These are phyloP conservation scores for Drosera spatulata DNA, from an alignment of 179 eudicot genomes.

Conservation along the genomic window DNA sequence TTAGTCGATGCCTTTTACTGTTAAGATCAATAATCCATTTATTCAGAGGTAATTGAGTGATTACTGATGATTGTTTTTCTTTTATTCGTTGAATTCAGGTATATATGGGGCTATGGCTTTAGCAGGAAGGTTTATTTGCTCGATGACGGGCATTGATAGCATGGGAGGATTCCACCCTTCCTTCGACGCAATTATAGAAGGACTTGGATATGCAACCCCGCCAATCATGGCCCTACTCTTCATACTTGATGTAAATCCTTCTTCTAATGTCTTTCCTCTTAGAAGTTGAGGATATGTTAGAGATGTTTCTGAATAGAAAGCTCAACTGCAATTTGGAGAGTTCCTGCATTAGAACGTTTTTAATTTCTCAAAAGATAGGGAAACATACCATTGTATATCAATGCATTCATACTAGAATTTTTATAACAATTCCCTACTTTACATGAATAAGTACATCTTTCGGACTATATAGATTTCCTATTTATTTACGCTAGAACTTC, in stretches of 20 bases:
- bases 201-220: constrained; percentile 93
- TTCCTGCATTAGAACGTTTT: background rate
- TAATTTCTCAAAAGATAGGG: too few relatives aligned
- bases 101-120: constrained; percentile 94
- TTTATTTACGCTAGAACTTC: too few relatives aligned
- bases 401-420: too few relatives aligned
- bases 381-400: too few relatives aligned
- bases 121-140: constrained; percentile 87
- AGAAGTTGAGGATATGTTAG: background rate
- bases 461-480: too few relatives aligned
- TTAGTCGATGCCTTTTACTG: background rate
- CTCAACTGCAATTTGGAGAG: background rate
- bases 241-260: constrained; percentile 67
- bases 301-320: too few relatives aligned
- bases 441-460: background rate
- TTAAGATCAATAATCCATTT: background rate
- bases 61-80: background rate
- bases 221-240: constrained; percentile 98
- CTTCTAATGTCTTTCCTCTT: background rate
- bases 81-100: constrained; percentile 30
- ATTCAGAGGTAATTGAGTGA: background rate
- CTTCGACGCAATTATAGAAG: constrained; percentile 73
- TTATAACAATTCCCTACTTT: background rate
- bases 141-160: constrained; percentile 60
- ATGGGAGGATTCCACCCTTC: constrained; percentile 65